Evolutionary conservation across 2,329 filamentous ascomycete species (phyloP), one percentile per base, ranked within the genome.

Genomic region (Trichoderma hamatum): DNA sequence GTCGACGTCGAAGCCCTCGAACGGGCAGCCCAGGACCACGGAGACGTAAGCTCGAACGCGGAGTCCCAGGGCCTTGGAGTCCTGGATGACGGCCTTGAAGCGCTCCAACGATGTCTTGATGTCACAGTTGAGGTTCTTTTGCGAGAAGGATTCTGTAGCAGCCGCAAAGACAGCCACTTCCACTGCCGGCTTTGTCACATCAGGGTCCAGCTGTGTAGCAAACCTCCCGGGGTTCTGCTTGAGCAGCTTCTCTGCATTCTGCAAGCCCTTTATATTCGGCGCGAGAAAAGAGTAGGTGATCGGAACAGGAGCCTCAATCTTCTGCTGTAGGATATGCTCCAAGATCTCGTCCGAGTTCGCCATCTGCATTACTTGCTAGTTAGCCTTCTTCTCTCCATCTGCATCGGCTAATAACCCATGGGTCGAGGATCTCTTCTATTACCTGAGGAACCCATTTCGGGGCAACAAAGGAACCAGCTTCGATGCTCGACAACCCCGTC

Each of bases 371-470:
- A 69, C 36, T 13, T 24, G 70, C n/a, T 26, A 56, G 13, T 75
- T 67, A 75, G 70, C 9, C 30, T 11, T 36, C 24, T 21, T 13
- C 10, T 28, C n/a, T n/a, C n/a, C 32, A 19, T 36, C n/a, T 32
- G 11, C 16, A 2, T 39, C 28, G 2, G 24, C 46, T 52, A 49
- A 34, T 10, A 9, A 28, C 24, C 36, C 5, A 28, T n/a, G 14
- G 16, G 28, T 13, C 28, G 13, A 14, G 7, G 36, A 6, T 21
- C 2, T 26, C 3, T 24, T 60, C 21, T 10, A 77, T 71, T 74
- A 93, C 88, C 84, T 96, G 93, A 3, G 93, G 93, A 61, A 94
- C 90, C 87, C 91, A 94, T 86, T 92, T 93, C 1, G 93, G 92
- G 58, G 91, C 88, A 11, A 96, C 93, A 75, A 96, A 93, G 1